Base-by-base conservation (phyloP, 2,329 filamentous ascomycete species). In the Fusarium armeniacum region DNA sequence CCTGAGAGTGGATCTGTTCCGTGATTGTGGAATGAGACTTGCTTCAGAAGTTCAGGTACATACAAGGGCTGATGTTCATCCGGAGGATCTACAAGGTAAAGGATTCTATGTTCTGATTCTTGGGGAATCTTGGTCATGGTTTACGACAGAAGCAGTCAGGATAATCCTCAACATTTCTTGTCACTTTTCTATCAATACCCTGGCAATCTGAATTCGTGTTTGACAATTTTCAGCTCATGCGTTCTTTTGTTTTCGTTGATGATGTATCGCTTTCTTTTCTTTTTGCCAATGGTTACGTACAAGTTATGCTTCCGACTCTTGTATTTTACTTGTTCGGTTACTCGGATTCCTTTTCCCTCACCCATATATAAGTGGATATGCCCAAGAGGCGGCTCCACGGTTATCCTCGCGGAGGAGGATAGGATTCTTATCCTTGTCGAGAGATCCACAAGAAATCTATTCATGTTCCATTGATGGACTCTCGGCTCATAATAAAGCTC, bases 381-480 rank as follows among this genome's bases (percentile, higher is more conserved):
- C 35, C 20, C 6, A n/a, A 26, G 20, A 20, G 38, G 32, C 24
- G 32, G 57, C n/a, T 15, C 18, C 26, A 15, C 32, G 7, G 11
- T n/a, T 20, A 3, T 36, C 36, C 38, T 40, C 20, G 38, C 26
- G 24, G 18, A 16, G 5, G 47, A 32, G n/a, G 18, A n/a, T 45
- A 67, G 44, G 66, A 61, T 63, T 51, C n/a, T 16, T 1, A 69
- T 58, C 65, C 55, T 33, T 55, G 66, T 38, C 38, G 12, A 9
- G 13, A 50, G 52, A 7, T 38, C 40, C 56, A 62, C 40, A 6
- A 5, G 18, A 35, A 33, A 8, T 30, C 53, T 16, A 8, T 15
- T 32, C 30, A 28, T 28, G 40, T 32, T 20, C 32, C 16, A 24
- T 56, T 33, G 12, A 22, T 36, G 18, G 20, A 30, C 30, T 33